Evolutionary conservation across 2,329 filamentous ascomycete species (phyloP).

Genomic region (Pestalotiopsis sp.): DNA sequence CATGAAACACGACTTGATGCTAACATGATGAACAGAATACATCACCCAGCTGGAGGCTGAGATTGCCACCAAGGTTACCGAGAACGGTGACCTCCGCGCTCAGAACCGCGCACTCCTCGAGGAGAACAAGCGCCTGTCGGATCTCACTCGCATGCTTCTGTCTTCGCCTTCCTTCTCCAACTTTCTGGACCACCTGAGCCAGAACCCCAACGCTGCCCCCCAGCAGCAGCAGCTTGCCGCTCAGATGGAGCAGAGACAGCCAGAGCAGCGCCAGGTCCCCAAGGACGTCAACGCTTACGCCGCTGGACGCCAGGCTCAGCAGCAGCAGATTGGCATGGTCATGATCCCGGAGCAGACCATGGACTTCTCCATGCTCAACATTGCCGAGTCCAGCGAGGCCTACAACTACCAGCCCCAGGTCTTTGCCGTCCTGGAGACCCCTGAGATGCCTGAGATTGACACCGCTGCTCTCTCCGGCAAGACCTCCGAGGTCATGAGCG

Average conservation of each 20-base stretch:
- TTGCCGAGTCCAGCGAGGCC: conserved; percentile 48
- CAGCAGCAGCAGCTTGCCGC: conserved; percentile 41
- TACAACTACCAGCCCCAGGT: conserved; percentile 69
- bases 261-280: conserved; percentile 51
- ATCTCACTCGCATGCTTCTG: conserved; percentile 79
- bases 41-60: conserved; percentile 92
- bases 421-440: conserved; percentile 72
- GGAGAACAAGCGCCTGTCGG: conserved; percentile 79
- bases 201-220: conserved; percentile 51
- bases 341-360: conserved; percentile 79
- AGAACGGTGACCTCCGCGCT: conserved; percentile 76
- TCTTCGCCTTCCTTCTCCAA: conserved; percentile 80
- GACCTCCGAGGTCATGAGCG: conserved; percentile 54
- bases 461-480: conserved; percentile 70
- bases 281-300: conserved; percentile 68
- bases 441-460: conserved; percentile 64
- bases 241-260: conserved; percentile 39
- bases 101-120: conserved; percentile 82
- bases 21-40: conserved; percentile 75
- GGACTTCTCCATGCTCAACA: conserved; percentile 71
- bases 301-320: conserved; percentile 50
- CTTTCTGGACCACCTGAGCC: conserved; percentile 72
- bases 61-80: conserved; percentile 78
- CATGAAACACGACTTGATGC: conserved; percentile 23
- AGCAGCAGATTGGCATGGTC: conserved; percentile 75